phyloP scores from a whole-genome alignment of 768 basidiomycete genomes.

The Tylopilus vinaceipallidus region DNA sequence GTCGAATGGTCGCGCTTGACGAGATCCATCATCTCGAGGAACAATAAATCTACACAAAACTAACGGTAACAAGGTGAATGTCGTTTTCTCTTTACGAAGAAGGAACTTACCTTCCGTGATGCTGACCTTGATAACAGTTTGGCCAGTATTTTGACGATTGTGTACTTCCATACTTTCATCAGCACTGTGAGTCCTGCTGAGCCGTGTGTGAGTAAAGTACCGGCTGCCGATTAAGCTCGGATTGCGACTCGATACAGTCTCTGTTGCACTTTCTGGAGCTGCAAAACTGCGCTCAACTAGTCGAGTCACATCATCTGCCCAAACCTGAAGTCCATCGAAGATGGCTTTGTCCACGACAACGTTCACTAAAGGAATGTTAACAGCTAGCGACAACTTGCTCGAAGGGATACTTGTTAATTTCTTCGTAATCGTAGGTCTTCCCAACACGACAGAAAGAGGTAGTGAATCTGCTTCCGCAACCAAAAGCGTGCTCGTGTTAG shows the following conservation, averaged over 20 bases:
- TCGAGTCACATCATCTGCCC: conserved; percentile 84
- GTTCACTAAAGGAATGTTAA: conserved; percentile 62
- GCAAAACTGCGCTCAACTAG: conserved; percentile 49
- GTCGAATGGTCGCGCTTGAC: conserved; percentile 47
- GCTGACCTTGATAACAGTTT: conserved; percentile 49
- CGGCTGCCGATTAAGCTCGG: conserved; percentile 76
- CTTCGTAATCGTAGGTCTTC: conserved; percentile 8
- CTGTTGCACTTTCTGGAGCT: conserved; percentile 21
- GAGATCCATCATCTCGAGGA: conserved; percentile 40
- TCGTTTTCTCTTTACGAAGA: neutral
- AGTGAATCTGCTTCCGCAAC: conserved; percentile 19
- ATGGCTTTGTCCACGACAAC: conserved; percentile 57
- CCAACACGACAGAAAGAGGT: conserved; percentile 24
- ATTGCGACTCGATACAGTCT: conserved; percentile 45
- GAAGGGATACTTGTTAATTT: neutral
- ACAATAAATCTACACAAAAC: conserved; percentile 46
- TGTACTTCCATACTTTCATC: conserved; percentile 37
- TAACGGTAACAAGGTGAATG: conserved; percentile 11
- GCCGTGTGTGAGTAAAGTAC: conserved; percentile 55
- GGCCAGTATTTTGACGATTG: conserved; percentile 28
- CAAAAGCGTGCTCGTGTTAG: conserved; percentile 23
- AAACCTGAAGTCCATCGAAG: conserved; percentile 81
- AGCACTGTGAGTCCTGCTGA: conserved; percentile 38
- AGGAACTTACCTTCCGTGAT: conserved; percentile 41
- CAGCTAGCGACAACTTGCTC: conserved; percentile 16